Evolutionary conservation across 345 rosid genomes (phyloP), one percentile per base, ranked within the genome.

Genomic region (Sonneratia caseolaris): DNA sequence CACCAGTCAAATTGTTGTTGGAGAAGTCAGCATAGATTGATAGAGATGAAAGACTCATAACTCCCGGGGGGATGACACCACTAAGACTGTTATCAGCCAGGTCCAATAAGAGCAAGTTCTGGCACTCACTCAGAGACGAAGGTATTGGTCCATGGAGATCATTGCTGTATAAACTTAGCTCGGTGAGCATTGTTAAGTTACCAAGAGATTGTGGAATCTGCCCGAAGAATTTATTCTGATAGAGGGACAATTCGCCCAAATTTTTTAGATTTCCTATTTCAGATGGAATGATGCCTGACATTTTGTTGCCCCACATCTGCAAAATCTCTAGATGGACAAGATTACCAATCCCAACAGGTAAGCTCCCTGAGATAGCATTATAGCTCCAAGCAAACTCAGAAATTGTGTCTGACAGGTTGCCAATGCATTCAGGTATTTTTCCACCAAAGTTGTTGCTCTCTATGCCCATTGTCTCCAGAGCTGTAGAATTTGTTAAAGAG

Each of bases 111-210:
- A 48, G 3, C 71, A 75, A 37, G 0, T 42, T 69, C 37, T 68
- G 68, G 70, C 78, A 75, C 38, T 72, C 48, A 7, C 71, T 75
- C 0, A 75, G 27, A 42, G 65, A 62, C 3, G 10, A 1, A n/a
- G 81, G 81, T 37, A 78, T 71, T 11, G 11, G 51, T 0, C 78
- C 81, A 48, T 64, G 69, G 37, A 78, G 56, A 18, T 72, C 48
- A 48, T 72, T 75, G 15, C 15, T 8, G 7, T 27, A 3, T 38
- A 79, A 56, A 21, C 7, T 0, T 5, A 79, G 51, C 19, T 14
- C 1, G 0, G 11, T 19, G 57, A 75, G 49, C 64, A 36, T 35
- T 3, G 70, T 57, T 1, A 75, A 27, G 24, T 79, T 78, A 7
- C 78, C 78, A 4, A 79, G 16, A 15, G 78, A 71, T n/a, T 43